Evolutionary conservation across 2,329 filamentous ascomycete genomes (phyloP).

Genomic region (Gyromitra esculenta): DNA sequence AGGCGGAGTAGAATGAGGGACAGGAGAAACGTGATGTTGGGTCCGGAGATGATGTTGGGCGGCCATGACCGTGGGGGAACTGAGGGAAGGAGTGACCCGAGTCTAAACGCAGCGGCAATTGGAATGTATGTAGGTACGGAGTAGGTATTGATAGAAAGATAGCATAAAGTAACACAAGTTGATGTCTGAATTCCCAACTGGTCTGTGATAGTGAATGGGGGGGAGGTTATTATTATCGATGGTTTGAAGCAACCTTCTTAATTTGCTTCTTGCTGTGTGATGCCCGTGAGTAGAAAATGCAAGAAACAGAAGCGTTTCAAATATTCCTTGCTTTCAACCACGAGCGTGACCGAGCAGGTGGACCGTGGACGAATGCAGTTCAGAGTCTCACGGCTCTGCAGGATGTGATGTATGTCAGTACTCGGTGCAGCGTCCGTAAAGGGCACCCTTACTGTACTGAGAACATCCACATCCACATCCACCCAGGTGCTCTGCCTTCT

Average conservation of each 20-base stretch:
- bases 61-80: constrained; percentile 27
- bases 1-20: constrained; percentile 31
- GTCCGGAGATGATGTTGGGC: constrained; percentile 43
- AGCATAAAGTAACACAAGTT: constrained; percentile 38
- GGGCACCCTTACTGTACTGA: constrained; percentile 14
- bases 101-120: constrained; percentile 35
- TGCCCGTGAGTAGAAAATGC: constrained; percentile 20
- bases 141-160: constrained; percentile 30
- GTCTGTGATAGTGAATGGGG: not conserved
- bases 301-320: constrained; percentile 40
- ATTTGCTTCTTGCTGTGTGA: constrained; percentile 14
- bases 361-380: constrained; percentile 25
- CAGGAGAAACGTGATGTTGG: constrained; percentile 31
- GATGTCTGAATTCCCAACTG: constrained; percentile 30
- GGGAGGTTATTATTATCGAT: not conserved
- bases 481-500: constrained; percentile 12
- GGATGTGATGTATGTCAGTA: not conserved
- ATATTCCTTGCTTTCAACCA: constrained; percentile 38
- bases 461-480: not conserved
- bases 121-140: constrained; percentile 17
- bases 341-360: constrained; percentile 16
- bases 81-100: constrained; percentile 32
- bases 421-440: constrained; percentile 1
- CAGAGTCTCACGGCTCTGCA: constrained; percentile 8
- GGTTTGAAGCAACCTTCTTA: constrained; percentile 18